Evolutionary conservation across 1,284 basidiomycete species (phyloP), one percentile per base, ranked within the genome.

Genomic region (Termitomyces sp.): DNA sequence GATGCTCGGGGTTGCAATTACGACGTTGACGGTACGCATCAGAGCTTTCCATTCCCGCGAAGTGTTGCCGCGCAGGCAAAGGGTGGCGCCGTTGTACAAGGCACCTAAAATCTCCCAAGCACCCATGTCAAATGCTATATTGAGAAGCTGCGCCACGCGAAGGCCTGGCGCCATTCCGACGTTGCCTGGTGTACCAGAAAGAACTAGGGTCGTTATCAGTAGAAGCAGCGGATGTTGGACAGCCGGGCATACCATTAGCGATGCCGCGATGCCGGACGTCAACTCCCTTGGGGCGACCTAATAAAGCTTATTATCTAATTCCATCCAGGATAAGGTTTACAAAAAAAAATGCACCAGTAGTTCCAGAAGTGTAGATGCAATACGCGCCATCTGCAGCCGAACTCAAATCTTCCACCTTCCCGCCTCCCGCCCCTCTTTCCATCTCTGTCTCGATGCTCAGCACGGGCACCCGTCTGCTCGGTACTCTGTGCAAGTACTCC

Each of bases 41-140:
- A 81, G 73, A 5, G 73, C 73, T 21, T 74, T 73, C 82, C 82
- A 83, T 60, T 83, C 76, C 53, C 76, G 78, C 3, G 77, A 81
- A 5, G 76, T 73, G 61, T 81, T 82, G n/a, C 82, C 82, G 38
- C 82, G 72, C 44, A 83, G 71, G 58, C 75, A 80, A 2, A 84
- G 68, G 0, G 81, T 83, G 49, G 77, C 77, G 1, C 82, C 82
- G 58, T 83, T 83, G 62, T 68, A 74, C 54, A 83, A 68, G 47
- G 76, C 74, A 7, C 81, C 81, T 26, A 83, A 73, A 39, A 80
- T 80, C 70, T 83, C 79, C 81, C 81, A 84, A 42, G 79, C 79
- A 38, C 79, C 81, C 81, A 84, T 83, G 61, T 84, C 82, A 60
- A 83, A 84, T 2, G 80, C 76, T 43, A 84, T 77, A 58, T 83